Conservation (phyloP, 2,329 filamentous ascomycete species). For the Leptographium radiaticola region DNA sequence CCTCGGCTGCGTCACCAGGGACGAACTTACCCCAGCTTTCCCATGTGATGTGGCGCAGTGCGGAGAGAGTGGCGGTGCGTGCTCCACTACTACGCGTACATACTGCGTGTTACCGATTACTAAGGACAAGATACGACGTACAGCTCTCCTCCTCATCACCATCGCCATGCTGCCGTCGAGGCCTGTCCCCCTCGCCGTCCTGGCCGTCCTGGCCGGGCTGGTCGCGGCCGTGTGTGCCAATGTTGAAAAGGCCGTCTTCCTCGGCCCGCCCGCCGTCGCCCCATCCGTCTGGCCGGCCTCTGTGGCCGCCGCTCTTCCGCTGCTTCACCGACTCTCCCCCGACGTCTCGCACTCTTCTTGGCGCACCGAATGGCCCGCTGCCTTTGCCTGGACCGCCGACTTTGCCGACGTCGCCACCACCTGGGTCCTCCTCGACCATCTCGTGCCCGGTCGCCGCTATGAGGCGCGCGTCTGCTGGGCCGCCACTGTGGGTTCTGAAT, state of each 20-base stretch:
- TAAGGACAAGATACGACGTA: no score
- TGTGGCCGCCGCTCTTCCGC: conserved; percentile 13
- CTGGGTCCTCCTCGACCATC: conserved; percentile 65
- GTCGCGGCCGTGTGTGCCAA: conserved; percentile 43
- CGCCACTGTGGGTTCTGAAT: conserved; percentile 56
- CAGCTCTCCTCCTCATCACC: not conserved
- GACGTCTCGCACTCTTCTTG: conserved; percentile 23
- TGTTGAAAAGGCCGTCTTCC: conserved; percentile 83
- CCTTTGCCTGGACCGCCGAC: conserved; percentile 45
- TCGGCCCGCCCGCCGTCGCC: conserved; percentile 47
- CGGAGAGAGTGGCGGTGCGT: not conserved
- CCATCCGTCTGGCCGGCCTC: conserved; percentile 48
- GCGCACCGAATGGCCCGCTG: conserved; percentile 50
- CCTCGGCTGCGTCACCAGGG: not conserved
- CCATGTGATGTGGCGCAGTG: not conserved
- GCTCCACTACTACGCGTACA: no score
- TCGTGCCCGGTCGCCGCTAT: conserved; percentile 65
- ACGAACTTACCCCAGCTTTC: not conserved
- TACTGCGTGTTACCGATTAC: no score
- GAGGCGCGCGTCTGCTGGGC: conserved; percentile 90
- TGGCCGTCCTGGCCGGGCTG: conserved; percentile 8
- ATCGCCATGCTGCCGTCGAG: not conserved
- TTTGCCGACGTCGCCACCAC: conserved; percentile 51
- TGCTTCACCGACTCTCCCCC: conserved; percentile 5
- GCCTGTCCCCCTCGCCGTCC: not conserved